Evolutionary conservation across 306 rosid genomes (phyloP).

Genomic region (Hylodesmum podocarpum): DNA sequence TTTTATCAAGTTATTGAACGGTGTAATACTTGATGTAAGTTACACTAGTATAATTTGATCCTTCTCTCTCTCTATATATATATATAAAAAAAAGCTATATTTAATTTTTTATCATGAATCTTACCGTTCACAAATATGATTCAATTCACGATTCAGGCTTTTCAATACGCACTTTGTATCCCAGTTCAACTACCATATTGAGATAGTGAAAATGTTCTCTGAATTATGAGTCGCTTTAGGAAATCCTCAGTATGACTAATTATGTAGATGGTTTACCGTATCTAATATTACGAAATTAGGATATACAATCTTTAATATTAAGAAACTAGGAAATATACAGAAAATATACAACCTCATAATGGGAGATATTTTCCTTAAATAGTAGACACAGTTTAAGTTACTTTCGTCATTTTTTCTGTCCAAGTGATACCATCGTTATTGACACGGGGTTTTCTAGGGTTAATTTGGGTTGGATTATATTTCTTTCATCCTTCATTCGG

Average conservation of each 20-base stretch:
- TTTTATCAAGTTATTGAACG: too few relatives aligned
- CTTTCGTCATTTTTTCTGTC: conserved; percentile 13
- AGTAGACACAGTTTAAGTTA: not conserved
- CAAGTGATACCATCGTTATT: conserved; percentile 19
- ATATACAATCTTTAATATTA: not conserved
- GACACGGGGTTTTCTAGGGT: conserved; percentile 67
- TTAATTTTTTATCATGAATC: too few relatives aligned
- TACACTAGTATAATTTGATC: too few relatives aligned
- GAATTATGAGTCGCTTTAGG: not conserved
- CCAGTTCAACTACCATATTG: too few relatives aligned
- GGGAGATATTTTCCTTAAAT: not conserved
- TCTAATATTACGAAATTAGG: not conserved
- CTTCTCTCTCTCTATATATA: too few relatives aligned
- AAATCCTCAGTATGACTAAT: not conserved
- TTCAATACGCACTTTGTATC: too few relatives aligned
- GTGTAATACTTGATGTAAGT: too few relatives aligned
- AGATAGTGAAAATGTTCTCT: not conserved
- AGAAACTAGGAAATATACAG: not conserved
- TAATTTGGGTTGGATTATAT: conserved; percentile 94
- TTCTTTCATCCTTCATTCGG: conserved; percentile 86
- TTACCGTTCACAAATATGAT: too few relatives aligned
- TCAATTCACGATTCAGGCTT: too few relatives aligned
- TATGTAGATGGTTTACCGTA: not conserved
- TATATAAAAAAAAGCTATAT: too few relatives aligned
- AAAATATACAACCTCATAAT: not conserved